Evolutionary conservation across 140 eudicot genomes (phyloP).

Genomic region (Bidens hawaiensis): DNA sequence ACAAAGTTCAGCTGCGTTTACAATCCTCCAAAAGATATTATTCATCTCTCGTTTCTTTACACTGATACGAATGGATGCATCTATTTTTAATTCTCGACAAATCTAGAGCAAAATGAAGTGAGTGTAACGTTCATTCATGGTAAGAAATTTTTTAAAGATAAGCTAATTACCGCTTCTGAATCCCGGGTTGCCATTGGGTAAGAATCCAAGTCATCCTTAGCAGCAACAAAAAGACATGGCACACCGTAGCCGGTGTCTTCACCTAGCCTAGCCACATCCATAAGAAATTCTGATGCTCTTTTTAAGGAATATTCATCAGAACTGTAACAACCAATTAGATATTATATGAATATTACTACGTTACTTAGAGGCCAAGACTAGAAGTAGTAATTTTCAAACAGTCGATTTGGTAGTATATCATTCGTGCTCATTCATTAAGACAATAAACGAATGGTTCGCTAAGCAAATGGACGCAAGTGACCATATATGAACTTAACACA

Average conservation of each 20-base stretch:
- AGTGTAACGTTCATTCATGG: slow-evolving; percentile 2
- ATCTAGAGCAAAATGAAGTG: slow-evolving; percentile 39
- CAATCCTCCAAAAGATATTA: slow-evolving; percentile 65
- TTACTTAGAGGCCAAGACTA: background rate
- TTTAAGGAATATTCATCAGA: slow-evolving; percentile 86
- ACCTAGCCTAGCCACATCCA: slow-evolving; percentile 76
- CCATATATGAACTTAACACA: too few relatives aligned
- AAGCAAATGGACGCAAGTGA: too few relatives aligned
- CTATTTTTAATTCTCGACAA: slow-evolving; percentile 83
- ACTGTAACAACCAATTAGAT: slow-evolving; percentile 34
- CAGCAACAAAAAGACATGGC: slow-evolving; percentile 86
- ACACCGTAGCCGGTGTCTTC: slow-evolving; percentile 84
- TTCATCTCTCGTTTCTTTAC: slow-evolving; percentile 78
- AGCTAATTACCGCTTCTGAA: slow-evolving; percentile 57
- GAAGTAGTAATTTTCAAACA: background rate
- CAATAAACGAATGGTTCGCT: too few relatives aligned
- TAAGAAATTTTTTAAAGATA: background rate
- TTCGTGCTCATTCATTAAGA: too few relatives aligned
- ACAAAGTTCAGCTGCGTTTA: slow-evolving; percentile 84
- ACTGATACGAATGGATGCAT: slow-evolving; percentile 76
- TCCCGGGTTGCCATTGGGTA: slow-evolving; percentile 65
- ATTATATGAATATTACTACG: slow-evolving; percentile 8
- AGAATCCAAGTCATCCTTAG: slow-evolving; percentile 82
- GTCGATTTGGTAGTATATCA: too few relatives aligned
- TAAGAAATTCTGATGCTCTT: slow-evolving; percentile 79